A percentile compares a stretch with the other conserved stretches of the same genome.
These are phyloP conservation scores for Coccomyxa sp. DNA, from an alignment of 139 green algal genomes.

Conservation along the genomic window DNA sequence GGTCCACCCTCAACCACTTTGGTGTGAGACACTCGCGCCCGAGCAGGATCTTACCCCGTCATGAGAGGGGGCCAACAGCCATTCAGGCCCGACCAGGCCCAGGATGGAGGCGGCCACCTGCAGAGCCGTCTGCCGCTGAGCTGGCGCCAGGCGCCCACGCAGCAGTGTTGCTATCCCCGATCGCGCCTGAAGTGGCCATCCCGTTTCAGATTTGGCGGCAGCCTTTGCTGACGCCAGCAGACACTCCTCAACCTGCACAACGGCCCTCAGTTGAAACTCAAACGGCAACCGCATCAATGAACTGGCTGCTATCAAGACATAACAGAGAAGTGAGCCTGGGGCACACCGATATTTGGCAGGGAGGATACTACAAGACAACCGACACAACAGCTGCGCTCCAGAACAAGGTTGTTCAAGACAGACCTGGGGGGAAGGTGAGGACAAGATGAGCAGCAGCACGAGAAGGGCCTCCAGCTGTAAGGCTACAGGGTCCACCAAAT, in stretches of 20 bases:
- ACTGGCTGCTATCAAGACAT: neutral
- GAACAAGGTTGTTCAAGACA: neutral
- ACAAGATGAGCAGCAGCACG: conserved; percentile 49
- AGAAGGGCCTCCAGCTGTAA: conserved; percentile 61
- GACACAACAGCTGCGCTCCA: neutral
- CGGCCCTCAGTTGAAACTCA: neutral
- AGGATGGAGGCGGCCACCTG: conserved; percentile 42
- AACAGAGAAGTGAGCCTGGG: neutral
- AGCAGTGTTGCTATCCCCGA: conserved; percentile 35
- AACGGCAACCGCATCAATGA: neutral
- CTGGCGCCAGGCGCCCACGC: conserved; percentile 16
- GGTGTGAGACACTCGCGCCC: too few species aligned
- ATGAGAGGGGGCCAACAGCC: conserved; percentile 35
- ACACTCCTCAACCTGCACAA: neutral
- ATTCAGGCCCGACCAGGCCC: conserved; percentile 33
- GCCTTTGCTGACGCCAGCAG: neutral
- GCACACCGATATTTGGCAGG: neutral
- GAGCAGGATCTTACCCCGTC: neutral
- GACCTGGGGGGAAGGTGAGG: conserved; percentile 2
- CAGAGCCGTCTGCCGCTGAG: conserved; percentile 52
- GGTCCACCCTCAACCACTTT: too few species aligned
- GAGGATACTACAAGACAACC: neutral
- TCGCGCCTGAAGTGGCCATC: conserved; percentile 6
- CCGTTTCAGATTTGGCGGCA: neutral
- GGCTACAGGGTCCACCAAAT: conserved; percentile 16